Base-by-base conservation (phyloP, 2,329 filamentous ascomycete species). In the Drechslerella dactyloides region DNA sequence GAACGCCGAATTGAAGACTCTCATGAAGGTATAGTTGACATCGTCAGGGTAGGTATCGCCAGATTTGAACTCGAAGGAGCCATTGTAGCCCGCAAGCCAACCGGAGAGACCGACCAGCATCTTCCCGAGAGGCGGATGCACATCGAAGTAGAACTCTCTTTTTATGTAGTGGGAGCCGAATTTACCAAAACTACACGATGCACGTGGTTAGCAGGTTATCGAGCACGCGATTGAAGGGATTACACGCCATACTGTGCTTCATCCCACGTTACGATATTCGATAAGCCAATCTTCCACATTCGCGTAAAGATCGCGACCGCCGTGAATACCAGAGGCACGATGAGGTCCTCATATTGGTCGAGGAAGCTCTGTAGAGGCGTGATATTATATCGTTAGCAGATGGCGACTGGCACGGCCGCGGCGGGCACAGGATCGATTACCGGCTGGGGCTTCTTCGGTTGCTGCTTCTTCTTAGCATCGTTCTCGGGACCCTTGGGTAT, bases 131-230 rank as follows among this genome's bases (percentile, higher is more conserved):
- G 94, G 94, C 75, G 94, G 94, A 81, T 96, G 91, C 68, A 96
- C 90, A 84, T 96, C 91, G 82, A 99, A 99, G 85, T 99, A 99
- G 84, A 97, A 97, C 81, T 99, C 94, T 80, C 93, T 91, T 81
- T 99, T 97, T 79, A 99, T 88, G 81, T 99, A 99, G 82, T 99
- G 93, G 77, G 93, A 97, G 75, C 94, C 94, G 81, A 99, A 99
- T 83, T 99, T 99, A 79, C 91, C 91, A 80, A 96, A 96, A 81
- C 89, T 91, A 46, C 23, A 30, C 27, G 27, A 24, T 23, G 17
- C 57, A 37, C 13, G 27, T 46, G 17, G 56, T 76, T 56, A 64
- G 44, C 17, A 2, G 21, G n/a, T 3, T 13, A 42, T 15, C 37
- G 37, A 4, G 37, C 13, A 42, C 4, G 37, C 5, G 37, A 13